Evolutionary conservation across 129 eudicot species (phyloP), one percentile per base, ranked within the genome.

Genomic region (Saposhnikovia divaricata): DNA sequence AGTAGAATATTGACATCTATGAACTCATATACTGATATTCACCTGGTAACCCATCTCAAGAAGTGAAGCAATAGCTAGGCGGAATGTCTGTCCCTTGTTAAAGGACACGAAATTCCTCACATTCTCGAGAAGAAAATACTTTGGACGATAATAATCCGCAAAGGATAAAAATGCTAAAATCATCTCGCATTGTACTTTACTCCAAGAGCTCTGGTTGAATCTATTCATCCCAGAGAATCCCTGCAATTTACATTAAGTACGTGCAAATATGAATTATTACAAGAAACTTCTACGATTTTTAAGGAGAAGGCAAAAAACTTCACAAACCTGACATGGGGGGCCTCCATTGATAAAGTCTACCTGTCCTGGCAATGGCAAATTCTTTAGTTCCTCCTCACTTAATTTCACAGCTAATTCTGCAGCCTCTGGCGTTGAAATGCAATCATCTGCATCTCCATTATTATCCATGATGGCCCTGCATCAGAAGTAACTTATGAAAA

Each of bases 11-110:
- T 18, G 14, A 68, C 43, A 34, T 28, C 25, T 10, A 77, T 27
- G 46, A 5, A 79, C 45, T 23, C 23, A 16, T 39, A 3, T 38
- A 11, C 65, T 51, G 15, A 16, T 34, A 68, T 66, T 19, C 69
- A 90, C 96, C 96, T 90, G 96, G 85, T 90, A 90, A 55, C 96
- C 96, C 90, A 90, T 90, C 77, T 90, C 96, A 81, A 90, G 92
- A 50, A 90, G 96, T 21, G 96, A 90, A 65, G 96, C 90, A 55
- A 90, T 37, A 31, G 96, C 79, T 72, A 90, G 78, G 37, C 92
- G 88, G 77, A 90, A 90, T 19, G 90, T 88, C 89, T 90, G 96
- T 73, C 92, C 92, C 80, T 88, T 90, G 83, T 90, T 90, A 81
- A 90, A 90, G 13, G 96, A 90, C 61, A 90, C 90, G 75, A 90